A percentile compares a stretch with the other conserved stretches of the same genome.
Evolutionary conservation across 495 filamentous ascomycete species (phyloP).

Genomic region (Penicillium manginii): DNA sequence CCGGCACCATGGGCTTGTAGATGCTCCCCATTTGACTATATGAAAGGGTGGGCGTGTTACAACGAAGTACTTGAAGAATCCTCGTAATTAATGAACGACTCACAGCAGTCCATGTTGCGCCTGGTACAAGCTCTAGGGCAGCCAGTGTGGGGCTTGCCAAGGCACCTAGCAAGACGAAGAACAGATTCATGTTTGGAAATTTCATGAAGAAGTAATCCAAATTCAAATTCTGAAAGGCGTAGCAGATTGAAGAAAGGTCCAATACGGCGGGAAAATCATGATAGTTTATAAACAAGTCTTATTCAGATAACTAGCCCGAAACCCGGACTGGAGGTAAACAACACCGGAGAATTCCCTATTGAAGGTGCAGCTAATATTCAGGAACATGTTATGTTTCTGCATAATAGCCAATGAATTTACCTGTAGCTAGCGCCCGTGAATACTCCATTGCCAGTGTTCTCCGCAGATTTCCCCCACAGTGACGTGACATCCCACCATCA

Average conservation of each 20-base stretch:
- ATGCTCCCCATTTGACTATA: constrained; percentile 35
- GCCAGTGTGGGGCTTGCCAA: neutral
- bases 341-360: constrained; percentile 1
- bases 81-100: neutral
- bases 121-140: neutral
- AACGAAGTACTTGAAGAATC: no score
- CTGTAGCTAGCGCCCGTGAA: neutral
- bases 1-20: constrained; percentile 62
- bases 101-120: constrained; percentile 3
- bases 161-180: neutral
- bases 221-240: neutral
- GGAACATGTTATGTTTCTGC: neutral
- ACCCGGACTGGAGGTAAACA: neutral
- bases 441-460: neutral
- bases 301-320: neutral
- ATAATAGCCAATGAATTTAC: neutral
- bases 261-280: no score
- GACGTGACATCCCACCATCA: constrained; percentile 1
- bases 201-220: neutral
- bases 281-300: no score
- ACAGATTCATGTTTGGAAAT: neutral
- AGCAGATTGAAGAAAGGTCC: no score
- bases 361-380: neutral
- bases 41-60: neutral
- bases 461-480: neutral